Evolutionary conservation across 768 basidiomycete genomes (phyloP).

Genomic region (Coprinopsis strossmayeri): DNA sequence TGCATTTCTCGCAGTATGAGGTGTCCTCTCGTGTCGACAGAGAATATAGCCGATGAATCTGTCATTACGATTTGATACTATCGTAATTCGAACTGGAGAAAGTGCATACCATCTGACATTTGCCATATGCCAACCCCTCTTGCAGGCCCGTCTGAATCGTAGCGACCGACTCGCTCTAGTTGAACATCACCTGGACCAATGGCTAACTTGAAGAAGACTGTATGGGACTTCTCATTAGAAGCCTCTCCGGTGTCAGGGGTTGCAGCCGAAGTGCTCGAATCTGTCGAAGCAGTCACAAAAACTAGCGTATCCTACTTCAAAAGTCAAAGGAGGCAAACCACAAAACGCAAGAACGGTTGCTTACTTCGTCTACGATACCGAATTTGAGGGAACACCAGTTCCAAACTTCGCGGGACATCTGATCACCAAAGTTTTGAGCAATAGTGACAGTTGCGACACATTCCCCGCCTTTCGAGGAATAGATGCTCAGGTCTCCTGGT

Average conservation of each 20-base stretch:
- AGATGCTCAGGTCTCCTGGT: slow-evolving; percentile 51
- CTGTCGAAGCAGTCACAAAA: slow-evolving; percentile 39
- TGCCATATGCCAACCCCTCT: slow-evolving; percentile 38
- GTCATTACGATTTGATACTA: not conserved
- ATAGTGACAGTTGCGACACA: slow-evolving; percentile 17
- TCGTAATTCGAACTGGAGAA: no score
- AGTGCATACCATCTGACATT: slow-evolving; percentile 44
- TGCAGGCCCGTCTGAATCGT: slow-evolving; percentile 44
- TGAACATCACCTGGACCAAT: slow-evolving; percentile 24
- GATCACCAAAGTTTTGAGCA: not conserved
- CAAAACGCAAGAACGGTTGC: no score
- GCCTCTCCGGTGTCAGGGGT: slow-evolving; percentile 25
- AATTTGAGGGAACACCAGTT: slow-evolving; percentile 35
- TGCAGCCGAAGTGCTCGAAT: slow-evolving; percentile 25
- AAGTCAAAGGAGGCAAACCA: not conserved
- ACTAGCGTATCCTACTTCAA: slow-evolving; percentile 32
- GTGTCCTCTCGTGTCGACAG: slow-evolving; percentile 34
- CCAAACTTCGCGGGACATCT: slow-evolving; percentile 28
- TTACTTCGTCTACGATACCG: slow-evolving; percentile 34
- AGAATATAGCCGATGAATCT: slow-evolving; percentile 28
- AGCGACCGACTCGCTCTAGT: slow-evolving; percentile 46
- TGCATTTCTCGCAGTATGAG: slow-evolving; percentile 37
- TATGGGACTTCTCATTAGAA: slow-evolving; percentile 30
- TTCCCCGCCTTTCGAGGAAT: slow-evolving; percentile 46
- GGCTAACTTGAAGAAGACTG: slow-evolving; percentile 33